A percentile compares a stretch with the other conserved stretches of the same genome.
phyloP scores from a whole-genome alignment of 441 rosid species.

The Gossypium lobatum region DNA sequence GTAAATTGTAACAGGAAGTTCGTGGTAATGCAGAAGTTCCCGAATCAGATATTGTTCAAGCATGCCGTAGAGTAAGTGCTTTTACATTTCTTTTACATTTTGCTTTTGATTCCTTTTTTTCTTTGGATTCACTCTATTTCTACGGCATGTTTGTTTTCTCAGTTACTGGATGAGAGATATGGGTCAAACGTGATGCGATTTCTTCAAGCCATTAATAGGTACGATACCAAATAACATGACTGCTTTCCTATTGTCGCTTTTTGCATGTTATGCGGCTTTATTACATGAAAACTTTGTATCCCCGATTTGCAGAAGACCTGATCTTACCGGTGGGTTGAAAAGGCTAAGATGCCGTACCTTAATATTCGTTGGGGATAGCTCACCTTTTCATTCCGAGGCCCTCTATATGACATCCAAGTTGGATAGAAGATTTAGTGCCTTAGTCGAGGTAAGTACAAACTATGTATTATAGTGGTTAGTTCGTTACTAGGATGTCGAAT shows the following conservation, averaged over 20 bases:
- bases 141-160: conserved; percentile 15
- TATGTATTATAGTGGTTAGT: background rate
- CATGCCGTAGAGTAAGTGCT: conserved; percentile 57
- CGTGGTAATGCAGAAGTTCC: conserved; percentile 64
- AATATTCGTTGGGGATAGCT: conserved; percentile 67
- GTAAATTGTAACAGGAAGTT: conserved; percentile 44
- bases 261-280: background rate
- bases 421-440: conserved; percentile 64
- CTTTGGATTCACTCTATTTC: background rate
- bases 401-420: conserved; percentile 56
- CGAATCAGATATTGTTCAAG: conserved; percentile 62
- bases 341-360: conserved; percentile 65
- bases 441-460: conserved; percentile 52
- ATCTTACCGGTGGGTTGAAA: conserved; percentile 46
- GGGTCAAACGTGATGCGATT: conserved; percentile 45
- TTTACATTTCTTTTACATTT: background rate
- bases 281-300: background rate
- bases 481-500: background rate
- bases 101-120: background rate
- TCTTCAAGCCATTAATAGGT: conserved; percentile 63
- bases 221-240: conserved; percentile 9
- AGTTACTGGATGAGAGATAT: conserved; percentile 66
- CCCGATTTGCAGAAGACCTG: conserved; percentile 44
- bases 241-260: background rate
- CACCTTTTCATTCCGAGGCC: conserved; percentile 71